These are phyloP conservation scores for Miscanthus lutarioriparius DNA, from an alignment of 176 grass and related monocot species.

Conservation along the genomic window DNA sequence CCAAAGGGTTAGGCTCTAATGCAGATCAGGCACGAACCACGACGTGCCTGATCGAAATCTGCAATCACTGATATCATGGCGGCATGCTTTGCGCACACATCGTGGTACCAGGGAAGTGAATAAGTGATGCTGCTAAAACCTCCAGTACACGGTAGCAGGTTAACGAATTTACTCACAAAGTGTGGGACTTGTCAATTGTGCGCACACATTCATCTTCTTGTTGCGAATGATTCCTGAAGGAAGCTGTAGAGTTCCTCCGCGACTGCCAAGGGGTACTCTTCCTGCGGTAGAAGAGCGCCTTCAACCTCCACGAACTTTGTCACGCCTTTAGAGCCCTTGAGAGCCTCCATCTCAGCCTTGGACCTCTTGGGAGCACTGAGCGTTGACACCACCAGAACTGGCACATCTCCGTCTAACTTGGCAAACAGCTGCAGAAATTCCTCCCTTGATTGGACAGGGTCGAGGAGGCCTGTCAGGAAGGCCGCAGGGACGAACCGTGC, in stretches of 20 bases:
- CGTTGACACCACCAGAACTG: slow-evolving; percentile 60
- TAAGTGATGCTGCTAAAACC: slow-evolving; percentile 11
- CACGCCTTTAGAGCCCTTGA: slow-evolving; percentile 72
- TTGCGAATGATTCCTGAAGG: slow-evolving; percentile 44
- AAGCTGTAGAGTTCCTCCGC: slow-evolving; percentile 74
- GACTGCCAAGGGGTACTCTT: slow-evolving; percentile 77
- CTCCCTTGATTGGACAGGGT: slow-evolving; percentile 79
- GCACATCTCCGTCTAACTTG: slow-evolving; percentile 59
- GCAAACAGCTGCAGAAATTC: slow-evolving; percentile 76
- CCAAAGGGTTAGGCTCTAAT: slow-evolving; percentile 30
- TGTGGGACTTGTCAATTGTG: not conserved
- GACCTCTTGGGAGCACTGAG: slow-evolving; percentile 77
- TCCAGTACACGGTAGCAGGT: not conserved
- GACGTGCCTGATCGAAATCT: slow-evolving; percentile 34
- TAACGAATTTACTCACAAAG: slow-evolving; percentile 16
- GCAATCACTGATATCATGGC: slow-evolving; percentile 41
- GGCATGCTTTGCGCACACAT: slow-evolving; percentile 29
- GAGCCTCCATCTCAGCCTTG: slow-evolving; percentile 85
- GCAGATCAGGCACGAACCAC: slow-evolving; percentile 27
- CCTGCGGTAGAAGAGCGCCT: slow-evolving; percentile 91
- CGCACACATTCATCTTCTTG: slow-evolving; percentile 25
- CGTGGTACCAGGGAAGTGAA: slow-evolving; percentile 13
- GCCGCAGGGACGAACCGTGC: slow-evolving; percentile 81
- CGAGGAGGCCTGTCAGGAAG: slow-evolving; percentile 87
- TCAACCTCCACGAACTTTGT: slow-evolving; percentile 78